Percentiles rank a stretch among this genome's conserved stretches.
Evolutionary conservation across 2,329 filamentous ascomycete genomes (phyloP).

Genomic region (Hypoxylon sp.): DNA sequence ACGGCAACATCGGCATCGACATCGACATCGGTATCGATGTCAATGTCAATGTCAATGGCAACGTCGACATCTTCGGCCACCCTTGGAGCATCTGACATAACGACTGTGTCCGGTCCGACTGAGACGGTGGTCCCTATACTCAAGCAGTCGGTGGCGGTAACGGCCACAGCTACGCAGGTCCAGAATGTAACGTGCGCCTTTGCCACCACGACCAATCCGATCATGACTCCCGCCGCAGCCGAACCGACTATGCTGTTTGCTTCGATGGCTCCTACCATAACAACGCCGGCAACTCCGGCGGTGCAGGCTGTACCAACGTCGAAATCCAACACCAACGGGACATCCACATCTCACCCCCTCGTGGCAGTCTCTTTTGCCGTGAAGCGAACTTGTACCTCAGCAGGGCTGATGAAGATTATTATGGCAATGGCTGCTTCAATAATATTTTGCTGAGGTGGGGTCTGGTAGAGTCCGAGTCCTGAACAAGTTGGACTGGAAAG

Average conservation of each 20-base stretch:
- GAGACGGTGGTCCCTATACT: slow-evolving; percentile 38
- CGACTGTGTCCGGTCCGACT: slow-evolving; percentile 24
- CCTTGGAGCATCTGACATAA: background rate
- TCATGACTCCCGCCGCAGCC: background rate
- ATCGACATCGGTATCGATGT: background rate
- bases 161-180: slow-evolving; percentile 7
- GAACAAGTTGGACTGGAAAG: background rate
- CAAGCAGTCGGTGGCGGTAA: slow-evolving; percentile 14
- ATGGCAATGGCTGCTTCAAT: slow-evolving; percentile 25
- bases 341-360: slow-evolving; percentile 14
- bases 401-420: slow-evolving; percentile 13
- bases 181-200: slow-evolving; percentile 11
- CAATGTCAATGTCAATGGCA: slow-evolving; percentile 3
- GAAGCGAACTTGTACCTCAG: slow-evolving; percentile 6
- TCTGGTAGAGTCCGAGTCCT: background rate
- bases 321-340: slow-evolving; percentile 31
- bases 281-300: background rate
- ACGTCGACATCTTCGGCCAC: background rate
- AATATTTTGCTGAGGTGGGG: slow-evolving; percentile 22
- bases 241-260: background rate
- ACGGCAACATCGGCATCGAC: slow-evolving; percentile 7
- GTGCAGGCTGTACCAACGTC: slow-evolving; percentile 16
- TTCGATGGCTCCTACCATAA: background rate
- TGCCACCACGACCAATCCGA: slow-evolving; percentile 15
- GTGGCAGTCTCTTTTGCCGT: slow-evolving; percentile 35